Evolutionary conservation across 2,329 filamentous ascomycete species (phyloP).

Genomic region (Fusarium sp.): DNA sequence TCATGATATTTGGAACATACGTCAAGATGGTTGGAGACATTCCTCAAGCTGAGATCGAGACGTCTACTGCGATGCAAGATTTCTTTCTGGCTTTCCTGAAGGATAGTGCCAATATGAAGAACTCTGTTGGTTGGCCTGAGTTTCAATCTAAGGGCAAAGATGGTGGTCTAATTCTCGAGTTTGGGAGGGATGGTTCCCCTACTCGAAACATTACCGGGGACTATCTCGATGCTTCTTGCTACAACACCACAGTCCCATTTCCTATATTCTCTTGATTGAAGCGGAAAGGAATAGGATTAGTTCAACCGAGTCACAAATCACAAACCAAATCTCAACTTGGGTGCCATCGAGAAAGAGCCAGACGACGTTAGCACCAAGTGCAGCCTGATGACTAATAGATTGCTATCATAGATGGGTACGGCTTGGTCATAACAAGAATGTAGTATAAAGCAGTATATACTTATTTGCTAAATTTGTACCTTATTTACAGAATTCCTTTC

Average conservation of each 20-base stretch:
- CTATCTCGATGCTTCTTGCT: not conserved
- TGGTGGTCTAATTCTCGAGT: not conserved
- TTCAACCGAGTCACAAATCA: too few species aligned
- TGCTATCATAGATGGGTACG: too few species aligned
- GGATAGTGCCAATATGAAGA: not conserved
- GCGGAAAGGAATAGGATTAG: too few species aligned
- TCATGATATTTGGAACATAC: not conserved
- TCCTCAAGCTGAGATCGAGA: not conserved
- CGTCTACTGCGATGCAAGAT: not conserved
- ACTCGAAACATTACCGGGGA: not conserved
- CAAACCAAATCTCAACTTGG: too few species aligned
- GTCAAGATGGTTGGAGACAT: not conserved
- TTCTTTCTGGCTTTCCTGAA: not conserved
- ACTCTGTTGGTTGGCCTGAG: not conserved
- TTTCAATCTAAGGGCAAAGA: not conserved
- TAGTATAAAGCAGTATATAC: too few species aligned
- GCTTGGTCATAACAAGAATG: too few species aligned
- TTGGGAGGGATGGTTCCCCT: not conserved
- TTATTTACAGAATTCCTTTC: constrained; percentile 1
- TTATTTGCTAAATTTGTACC: not conserved
- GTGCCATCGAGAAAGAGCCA: too few species aligned
- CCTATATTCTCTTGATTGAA: not conserved
- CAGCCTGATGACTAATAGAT: too few species aligned
- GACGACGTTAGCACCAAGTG: too few species aligned
- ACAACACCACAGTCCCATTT: not conserved